Conservation (phyloP, 2,329 filamentous ascomycete genomes). For the Aspergillus cejpii region DNA sequence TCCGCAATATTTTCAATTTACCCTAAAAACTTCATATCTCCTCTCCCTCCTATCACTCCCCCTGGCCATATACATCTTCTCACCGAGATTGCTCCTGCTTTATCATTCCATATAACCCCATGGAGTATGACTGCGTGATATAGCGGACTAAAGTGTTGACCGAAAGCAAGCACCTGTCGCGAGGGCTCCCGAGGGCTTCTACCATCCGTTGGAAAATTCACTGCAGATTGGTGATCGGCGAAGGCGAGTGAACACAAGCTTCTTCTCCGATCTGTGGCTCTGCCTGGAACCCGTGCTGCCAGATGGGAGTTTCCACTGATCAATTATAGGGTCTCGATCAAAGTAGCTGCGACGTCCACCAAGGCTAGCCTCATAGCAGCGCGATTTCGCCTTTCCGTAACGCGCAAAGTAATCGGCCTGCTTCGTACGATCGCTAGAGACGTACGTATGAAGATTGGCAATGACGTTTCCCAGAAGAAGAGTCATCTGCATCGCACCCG, state of each 20-base stretch:
- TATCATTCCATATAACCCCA: not conserved
- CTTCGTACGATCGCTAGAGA: conserved; percentile 3
- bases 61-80: not conserved
- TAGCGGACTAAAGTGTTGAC: not conserved
- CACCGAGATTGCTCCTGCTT: not conserved
- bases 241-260: not conserved
- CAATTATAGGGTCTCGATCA: conserved; percentile 13
- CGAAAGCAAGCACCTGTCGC: not conserved
- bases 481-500: conserved; percentile 12
- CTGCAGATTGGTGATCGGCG: not conserved
- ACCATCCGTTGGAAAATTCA: not conserved
- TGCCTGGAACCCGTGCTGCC: not conserved
- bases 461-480: conserved; percentile 19
- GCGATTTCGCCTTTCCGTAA: conserved; percentile 11
- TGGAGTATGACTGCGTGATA: not conserved
- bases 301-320: conserved; percentile 6
- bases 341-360: conserved; percentile 21
- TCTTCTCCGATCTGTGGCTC: not conserved
- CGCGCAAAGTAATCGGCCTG: conserved; percentile 13
- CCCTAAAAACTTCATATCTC: not conserved
- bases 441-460: conserved; percentile 19
- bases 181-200: not conserved
- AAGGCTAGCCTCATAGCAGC: conserved; percentile 12
- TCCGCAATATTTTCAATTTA: not conserved
- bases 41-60: not conserved